These are phyloP conservation scores for Ustilago nuda DNA, from an alignment of 1,284 basidiomycete species.

Conservation along the genomic window DNA sequence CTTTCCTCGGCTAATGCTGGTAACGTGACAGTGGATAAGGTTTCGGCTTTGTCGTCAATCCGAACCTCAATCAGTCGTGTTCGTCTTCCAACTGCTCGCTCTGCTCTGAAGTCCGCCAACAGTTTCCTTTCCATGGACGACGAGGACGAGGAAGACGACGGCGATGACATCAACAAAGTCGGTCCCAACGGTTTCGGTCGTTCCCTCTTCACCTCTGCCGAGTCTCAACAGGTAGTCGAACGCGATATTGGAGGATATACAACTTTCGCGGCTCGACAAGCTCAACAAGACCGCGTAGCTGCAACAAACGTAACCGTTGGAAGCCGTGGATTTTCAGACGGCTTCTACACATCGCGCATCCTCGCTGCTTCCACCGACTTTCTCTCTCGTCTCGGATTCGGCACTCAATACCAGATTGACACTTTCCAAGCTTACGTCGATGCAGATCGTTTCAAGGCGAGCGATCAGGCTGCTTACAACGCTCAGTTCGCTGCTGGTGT, in stretches of 20 bases:
- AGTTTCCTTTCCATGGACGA: conserved; percentile 23
- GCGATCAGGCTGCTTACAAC: conserved; percentile 32
- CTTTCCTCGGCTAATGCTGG: conserved; percentile 7
- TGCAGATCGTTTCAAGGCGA: conserved; percentile 22
- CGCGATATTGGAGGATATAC: conserved; percentile 35
- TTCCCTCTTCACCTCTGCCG: conserved; percentile 18
- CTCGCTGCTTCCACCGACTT: conserved; percentile 73
- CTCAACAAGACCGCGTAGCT: conserved; percentile 8
- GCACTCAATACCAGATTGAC: conserved; percentile 76
- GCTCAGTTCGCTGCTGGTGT: conserved; percentile 49
- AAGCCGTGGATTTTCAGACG: conserved; percentile 75
- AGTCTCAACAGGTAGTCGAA: not conserved
- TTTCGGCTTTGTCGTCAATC: conserved; percentile 17
- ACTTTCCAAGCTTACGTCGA: conserved; percentile 51
- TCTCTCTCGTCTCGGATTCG: conserved; percentile 77
- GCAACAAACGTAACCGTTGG: conserved; percentile 17
- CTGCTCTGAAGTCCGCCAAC: conserved; percentile 17
- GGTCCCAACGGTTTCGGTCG: conserved; percentile 38
- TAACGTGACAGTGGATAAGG: conserved; percentile 23
- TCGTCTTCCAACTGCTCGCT: conserved; percentile 19
- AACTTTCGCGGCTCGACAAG: conserved; percentile 27
- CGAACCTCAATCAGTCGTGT: conserved; percentile 36
- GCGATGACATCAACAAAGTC: conserved; percentile 18
- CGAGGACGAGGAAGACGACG: conserved; percentile 19
- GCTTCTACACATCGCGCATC: conserved; percentile 75